Percentiles rank a stretch among this genome's conserved stretches.
Conservation (phyloP, 2,329 filamentous ascomycete genomes). For the Trichoderma koningii region DNA sequence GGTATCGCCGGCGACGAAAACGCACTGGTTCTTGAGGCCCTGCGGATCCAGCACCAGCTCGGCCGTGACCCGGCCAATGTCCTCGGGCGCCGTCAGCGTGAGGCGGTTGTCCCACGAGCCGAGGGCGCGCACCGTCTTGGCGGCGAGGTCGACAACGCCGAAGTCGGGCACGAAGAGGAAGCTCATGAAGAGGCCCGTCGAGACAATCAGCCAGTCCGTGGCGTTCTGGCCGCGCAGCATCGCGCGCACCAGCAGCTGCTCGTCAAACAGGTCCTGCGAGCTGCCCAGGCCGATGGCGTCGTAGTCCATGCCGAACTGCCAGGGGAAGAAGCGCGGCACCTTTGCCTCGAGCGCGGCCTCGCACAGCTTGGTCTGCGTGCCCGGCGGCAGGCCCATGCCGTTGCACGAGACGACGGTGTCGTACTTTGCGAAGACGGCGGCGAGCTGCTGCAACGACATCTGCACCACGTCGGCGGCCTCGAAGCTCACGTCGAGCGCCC, state of each 20-base stretch:
- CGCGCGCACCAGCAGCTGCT: slow-evolving; percentile 62
- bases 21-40: slow-evolving; percentile 44
- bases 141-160: slow-evolving; percentile 58
- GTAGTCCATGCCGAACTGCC: slow-evolving; percentile 76
- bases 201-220: slow-evolving; percentile 64
- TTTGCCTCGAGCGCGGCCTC: slow-evolving; percentile 55
- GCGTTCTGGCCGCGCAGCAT: slow-evolving; percentile 44
- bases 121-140: slow-evolving; percentile 53
- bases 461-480: slow-evolving; percentile 50
- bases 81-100: slow-evolving; percentile 62
- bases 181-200: slow-evolving; percentile 70
- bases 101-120: slow-evolving; percentile 63
- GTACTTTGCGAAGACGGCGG: slow-evolving; percentile 48
- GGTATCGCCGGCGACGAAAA: slow-evolving; percentile 65
- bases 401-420: slow-evolving; percentile 61
- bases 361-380: slow-evolving; percentile 60
- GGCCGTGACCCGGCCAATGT: slow-evolving; percentile 64
- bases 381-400: slow-evolving; percentile 59
- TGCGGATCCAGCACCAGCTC: slow-evolving; percentile 53
- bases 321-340: slow-evolving; percentile 60
- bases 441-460: slow-evolving; percentile 43
- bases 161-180: slow-evolving; percentile 67
- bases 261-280: slow-evolving; percentile 66
- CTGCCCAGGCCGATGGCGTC: slow-evolving; percentile 61
- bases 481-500: slow-evolving; percentile 44